Evolutionary conservation across 2,329 filamentous ascomycete species (phyloP).

Genomic region (Nemania bipapillata): DNA sequence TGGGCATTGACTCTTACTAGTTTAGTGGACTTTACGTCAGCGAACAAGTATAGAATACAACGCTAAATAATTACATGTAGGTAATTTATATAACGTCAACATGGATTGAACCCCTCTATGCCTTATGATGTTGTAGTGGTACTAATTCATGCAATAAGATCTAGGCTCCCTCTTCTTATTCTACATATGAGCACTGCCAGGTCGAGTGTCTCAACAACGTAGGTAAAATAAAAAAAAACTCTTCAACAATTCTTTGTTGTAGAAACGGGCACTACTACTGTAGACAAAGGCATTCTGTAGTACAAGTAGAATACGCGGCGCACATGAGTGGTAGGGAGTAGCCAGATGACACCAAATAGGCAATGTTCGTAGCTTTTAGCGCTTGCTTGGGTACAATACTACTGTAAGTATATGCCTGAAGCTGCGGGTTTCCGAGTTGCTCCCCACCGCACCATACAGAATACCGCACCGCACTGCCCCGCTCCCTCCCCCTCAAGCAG

Average conservation of each 20-base stretch:
- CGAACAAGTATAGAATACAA: conserved; percentile 19
- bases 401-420: neutral
- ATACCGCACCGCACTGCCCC: neutral
- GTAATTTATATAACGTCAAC: conserved; percentile 2
- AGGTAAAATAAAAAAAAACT: neutral
- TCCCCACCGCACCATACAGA: neutral
- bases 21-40: conserved; percentile 2
- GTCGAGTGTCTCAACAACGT: neutral
- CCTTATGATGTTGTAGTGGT: conserved; percentile 3
- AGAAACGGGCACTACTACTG: neutral
- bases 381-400: neutral
- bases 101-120: conserved; percentile 16
- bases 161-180: conserved; percentile 2
- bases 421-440: neutral
- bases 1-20: no score
- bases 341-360: neutral
- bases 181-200: neutral
- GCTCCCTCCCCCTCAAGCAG: neutral
- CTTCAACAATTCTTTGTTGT: neutral
- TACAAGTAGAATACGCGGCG: neutral
- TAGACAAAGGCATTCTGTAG: neutral
- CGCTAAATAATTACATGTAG: neutral
- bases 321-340: neutral
- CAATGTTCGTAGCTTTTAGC: neutral
- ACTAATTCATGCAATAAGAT: neutral